These are phyloP conservation scores for Centrapalus pauciflorus DNA, from an alignment of 129 eudicot genomes.

Conservation along the genomic window DNA sequence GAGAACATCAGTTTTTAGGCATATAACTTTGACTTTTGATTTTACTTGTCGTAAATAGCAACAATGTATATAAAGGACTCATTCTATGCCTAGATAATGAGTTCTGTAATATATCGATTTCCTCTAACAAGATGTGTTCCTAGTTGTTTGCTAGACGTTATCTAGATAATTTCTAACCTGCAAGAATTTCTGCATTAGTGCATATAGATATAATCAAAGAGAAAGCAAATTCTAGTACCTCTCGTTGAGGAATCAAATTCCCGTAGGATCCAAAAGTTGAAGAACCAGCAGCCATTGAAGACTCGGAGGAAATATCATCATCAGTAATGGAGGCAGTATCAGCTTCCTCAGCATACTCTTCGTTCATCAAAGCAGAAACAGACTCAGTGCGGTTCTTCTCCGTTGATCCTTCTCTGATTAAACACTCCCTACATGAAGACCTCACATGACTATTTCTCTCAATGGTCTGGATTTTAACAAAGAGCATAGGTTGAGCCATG, in stretches of 20 bases:
- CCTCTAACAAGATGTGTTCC: neutral
- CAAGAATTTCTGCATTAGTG: neutral
- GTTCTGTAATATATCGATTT: neutral
- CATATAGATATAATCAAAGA: neutral
- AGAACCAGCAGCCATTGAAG: constrained; percentile 47
- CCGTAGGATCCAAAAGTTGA: constrained; percentile 39
- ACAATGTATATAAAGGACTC: no score
- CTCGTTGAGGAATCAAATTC: constrained; percentile 32
- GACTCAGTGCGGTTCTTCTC: constrained; percentile 42
- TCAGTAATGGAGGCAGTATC: constrained; percentile 58
- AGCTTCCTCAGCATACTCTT: constrained; percentile 90
- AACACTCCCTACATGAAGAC: constrained; percentile 38
- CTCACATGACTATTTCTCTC: constrained; percentile 36
- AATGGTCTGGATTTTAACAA: constrained; percentile 46
- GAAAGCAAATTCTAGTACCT: constrained; percentile 24
- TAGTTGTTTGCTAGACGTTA: neutral
- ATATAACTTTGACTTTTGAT: neutral
- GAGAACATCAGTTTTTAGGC: no score
- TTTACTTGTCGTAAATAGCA: neutral
- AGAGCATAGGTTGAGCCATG: constrained; percentile 62
- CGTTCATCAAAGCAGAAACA: constrained; percentile 68
- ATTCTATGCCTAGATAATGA: neutral
- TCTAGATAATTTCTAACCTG: no score
- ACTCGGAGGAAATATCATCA: constrained; percentile 68
- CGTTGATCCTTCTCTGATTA: constrained; percentile 47